Evolutionary conservation across 83 land plant species (phyloP), one percentile per base, ranked within the genome.

Genomic region (Isoetes engelmannii): DNA sequence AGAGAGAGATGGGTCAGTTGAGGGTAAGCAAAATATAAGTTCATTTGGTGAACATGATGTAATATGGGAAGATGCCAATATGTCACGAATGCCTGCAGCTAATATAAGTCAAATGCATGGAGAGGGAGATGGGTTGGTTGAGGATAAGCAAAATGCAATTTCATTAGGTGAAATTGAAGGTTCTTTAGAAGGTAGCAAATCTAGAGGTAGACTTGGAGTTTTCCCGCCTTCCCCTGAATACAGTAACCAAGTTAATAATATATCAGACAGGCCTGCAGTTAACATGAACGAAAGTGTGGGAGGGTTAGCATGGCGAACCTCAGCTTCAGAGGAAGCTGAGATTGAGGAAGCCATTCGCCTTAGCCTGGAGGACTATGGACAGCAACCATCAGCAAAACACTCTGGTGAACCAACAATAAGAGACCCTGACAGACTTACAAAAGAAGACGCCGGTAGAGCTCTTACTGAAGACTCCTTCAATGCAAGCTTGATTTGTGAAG

Each of bases 301-400:
- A 15, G 19, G 45, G 7, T 28, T 28, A 28, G 0, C 37, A 28
- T 28, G 37, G 37, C 37, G 37, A 2, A 28, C 37, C 37, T 28
- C 37, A 44, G 57, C 28, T 48, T 49, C 48, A 51, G 99, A 94
- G 79, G 97, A 88, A 70, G 80, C 86, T 69, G 83, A 84, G 70
- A 64, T 95, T 8, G 87, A 95, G 70, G 97, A 95, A 75, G 99
- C 99, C 62, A 91, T 92, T 61, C 83, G 83, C 56, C 84, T 90
- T 60, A 95, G 99, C 74, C 74, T 95, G 57, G 80, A 69, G 69
- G 92, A 84, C 55, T 50, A 71, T 70, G 54, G 48, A 13, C 12
- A 9, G 41, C 47, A 64, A 10, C 8, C 18, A 44, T n/a, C 47
- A 7, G 41, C 37, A 28, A 28, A 28, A 28, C 37, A 28, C 37